These are phyloP conservation scores for Fomes fomentarius DNA, from an alignment of 1,284 basidiomycete genomes.

Conservation along the genomic window DNA sequence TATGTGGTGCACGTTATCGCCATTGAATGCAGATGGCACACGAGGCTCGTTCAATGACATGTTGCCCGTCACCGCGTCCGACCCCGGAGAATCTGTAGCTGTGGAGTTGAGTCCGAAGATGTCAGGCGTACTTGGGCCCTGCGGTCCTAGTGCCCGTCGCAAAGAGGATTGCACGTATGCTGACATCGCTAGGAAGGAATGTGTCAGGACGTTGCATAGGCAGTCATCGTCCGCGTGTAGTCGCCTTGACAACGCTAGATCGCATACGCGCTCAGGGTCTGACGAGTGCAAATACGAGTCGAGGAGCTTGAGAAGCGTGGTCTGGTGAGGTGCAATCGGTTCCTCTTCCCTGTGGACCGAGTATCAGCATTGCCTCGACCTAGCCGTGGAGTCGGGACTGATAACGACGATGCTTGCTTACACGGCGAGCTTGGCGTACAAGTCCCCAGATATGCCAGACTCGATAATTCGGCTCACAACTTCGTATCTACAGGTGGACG, in stretches of 20 bases:
- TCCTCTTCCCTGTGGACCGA: conserved; percentile 57
- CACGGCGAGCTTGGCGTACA: conserved; percentile 41
- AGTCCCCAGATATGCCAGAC: conserved; percentile 33
- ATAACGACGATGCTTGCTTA: conserved; percentile 28
- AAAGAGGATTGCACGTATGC: conserved; percentile 56
- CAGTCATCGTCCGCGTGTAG: conserved; percentile 37
- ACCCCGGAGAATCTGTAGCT: neutral
- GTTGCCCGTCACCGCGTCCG: neutral
- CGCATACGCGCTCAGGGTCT: conserved; percentile 11
- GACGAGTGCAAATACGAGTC: conserved; percentile 76
- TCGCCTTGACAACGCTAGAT: conserved; percentile 13
- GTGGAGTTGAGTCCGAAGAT: neutral
- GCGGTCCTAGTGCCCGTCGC: conserved; percentile 45
- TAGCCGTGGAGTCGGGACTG: neutral
- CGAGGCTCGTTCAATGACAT: neutral
- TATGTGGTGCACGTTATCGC: no score
- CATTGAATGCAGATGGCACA: neutral
- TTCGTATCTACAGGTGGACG: conserved; percentile 35
- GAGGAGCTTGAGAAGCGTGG: conserved; percentile 81
- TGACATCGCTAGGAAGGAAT: conserved; percentile 57
- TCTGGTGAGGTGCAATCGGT: conserved; percentile 82
- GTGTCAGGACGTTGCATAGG: conserved; percentile 54
- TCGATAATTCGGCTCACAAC: conserved; percentile 44
- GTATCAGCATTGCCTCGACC: neutral
- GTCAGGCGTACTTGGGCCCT: neutral